Conservation (phyloP, 1,284 basidiomycete genomes). For the Cryptococcus hybrid region DNA sequence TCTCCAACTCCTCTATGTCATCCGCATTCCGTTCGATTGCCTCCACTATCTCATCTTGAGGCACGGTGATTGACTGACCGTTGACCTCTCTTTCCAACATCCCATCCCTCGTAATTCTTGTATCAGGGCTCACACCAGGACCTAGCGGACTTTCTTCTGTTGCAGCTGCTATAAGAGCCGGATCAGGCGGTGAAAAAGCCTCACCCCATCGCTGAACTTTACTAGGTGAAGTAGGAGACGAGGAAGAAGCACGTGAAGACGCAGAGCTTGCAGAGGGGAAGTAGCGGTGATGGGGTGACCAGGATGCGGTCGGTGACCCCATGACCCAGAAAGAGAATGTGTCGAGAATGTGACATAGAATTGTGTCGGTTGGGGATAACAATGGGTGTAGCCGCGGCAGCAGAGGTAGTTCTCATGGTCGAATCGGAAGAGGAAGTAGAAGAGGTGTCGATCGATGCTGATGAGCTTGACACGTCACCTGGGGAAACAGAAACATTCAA, state of each 20-base stretch:
- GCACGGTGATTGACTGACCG: constrained; percentile 38
- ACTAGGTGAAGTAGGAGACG: constrained; percentile 2
- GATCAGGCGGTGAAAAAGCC: constrained; percentile 40
- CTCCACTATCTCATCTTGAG: constrained; percentile 46
- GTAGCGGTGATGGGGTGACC: constrained; percentile 5
- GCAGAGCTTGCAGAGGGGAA: neutral
- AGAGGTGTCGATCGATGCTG: neutral
- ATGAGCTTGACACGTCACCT: neutral
- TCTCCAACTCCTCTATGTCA: constrained; percentile 11
- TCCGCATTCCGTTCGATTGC: constrained; percentile 29
- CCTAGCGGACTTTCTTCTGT: constrained; percentile 39
- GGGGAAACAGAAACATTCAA: neutral
- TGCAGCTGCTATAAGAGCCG: constrained; percentile 33
- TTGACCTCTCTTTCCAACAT: constrained; percentile 40
- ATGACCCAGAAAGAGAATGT: neutral
- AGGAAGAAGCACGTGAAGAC: constrained; percentile 1
- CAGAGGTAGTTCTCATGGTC: neutral
- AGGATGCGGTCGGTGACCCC: constrained; percentile 9
- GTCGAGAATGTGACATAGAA: neutral
- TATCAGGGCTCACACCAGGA: constrained; percentile 43
- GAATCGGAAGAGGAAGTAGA: neutral
- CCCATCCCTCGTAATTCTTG: constrained; percentile 32
- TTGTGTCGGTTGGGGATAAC: neutral
- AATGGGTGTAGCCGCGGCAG: neutral
- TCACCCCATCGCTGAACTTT: constrained; percentile 5